Evolutionary conservation across 2,329 filamentous ascomycete species (phyloP), one percentile per base, ranked within the genome.

Genomic region (Catunica adiposa): DNA sequence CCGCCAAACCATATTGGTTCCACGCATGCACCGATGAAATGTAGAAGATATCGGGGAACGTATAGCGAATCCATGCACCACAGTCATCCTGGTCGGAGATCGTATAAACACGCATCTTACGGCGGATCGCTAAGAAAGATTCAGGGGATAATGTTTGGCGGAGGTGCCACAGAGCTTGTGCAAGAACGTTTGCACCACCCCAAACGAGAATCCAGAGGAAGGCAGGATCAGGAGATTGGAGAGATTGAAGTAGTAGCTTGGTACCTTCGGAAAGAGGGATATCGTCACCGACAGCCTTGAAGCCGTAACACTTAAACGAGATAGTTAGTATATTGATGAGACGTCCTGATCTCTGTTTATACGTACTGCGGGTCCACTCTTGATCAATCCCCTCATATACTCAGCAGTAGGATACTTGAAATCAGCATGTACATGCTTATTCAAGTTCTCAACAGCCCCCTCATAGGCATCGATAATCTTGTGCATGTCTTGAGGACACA

Each of bases 1-100:
- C 66, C 0, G 77, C 77, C 53, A 71, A 61, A 1, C 68, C 69
- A 59, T 80, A 82, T 51, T 74, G 67, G 60, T 75, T 75, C 71
- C 72, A 80, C 5, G 70, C 75, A 61, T 80, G 78, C 1, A 79
- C 63, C 0, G 73, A 76, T 14, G 66, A 67, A 55, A 81, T 77
- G 63, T 78, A 80, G 60, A 77, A 74, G 5, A 80, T 62, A 25
- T 75, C 70, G 0, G 78, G 75, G 58, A 72, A 80, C 2, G 68
- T 70, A 48, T 67, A 64, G 15, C 77, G 71, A 37, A 81, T 74
- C 77, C 76, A 80, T 0, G 70, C 64, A 0, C 75, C 76, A 0
- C 73, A 72, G 59, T 81, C 72, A 59, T 80, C 77, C 60, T 80
- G 77, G 59, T 80, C 78, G 5, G 75, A 78, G 55, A 80, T 79